Evolutionary conservation across 805 yeast species (phyloP).

Genomic region (Wickerhamomyces chaumierensis): DNA sequence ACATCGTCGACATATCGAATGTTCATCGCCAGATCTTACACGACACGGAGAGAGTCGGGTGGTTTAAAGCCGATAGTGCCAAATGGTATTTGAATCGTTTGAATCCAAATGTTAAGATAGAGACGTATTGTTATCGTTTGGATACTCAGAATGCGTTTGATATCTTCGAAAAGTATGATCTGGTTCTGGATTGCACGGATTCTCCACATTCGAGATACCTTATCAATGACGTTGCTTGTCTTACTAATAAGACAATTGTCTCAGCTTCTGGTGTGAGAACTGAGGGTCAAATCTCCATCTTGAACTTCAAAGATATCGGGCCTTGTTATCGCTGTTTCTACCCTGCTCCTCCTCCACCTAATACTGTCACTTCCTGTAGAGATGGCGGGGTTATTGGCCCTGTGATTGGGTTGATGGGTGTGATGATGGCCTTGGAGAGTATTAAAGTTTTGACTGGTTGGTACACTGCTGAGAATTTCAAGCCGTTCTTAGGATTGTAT

Average conservation of each 20-base stretch:
- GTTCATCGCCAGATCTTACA: constrained; percentile 87
- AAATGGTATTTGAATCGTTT: constrained; percentile 34
- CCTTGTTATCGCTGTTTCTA: constrained; percentile 95
- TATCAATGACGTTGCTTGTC: constrained; percentile 73
- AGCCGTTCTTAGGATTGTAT: constrained; percentile 60
- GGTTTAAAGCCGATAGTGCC: constrained; percentile 75
- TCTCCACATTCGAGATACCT: constrained; percentile 81
- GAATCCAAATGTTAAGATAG: constrained; percentile 58
- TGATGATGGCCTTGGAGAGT: constrained; percentile 80
- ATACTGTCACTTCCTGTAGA: constrained; percentile 70
- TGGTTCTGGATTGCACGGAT: constrained; percentile 89
- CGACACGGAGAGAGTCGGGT: constrained; percentile 52
- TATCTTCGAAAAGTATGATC: constrained; percentile 54
- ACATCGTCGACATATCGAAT: constrained; percentile 73
- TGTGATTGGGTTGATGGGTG: constrained; percentile 87
- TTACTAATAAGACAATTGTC: constrained; percentile 57
- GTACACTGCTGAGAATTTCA: constrained; percentile 40
- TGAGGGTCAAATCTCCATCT: constrained; percentile 80
- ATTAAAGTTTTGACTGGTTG: constrained; percentile 57
- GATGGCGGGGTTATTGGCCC: constrained; percentile 96
- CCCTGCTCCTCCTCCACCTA: constrained; percentile 84
- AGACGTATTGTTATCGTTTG: constrained; percentile 41
- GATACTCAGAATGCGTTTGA: constrained; percentile 47
- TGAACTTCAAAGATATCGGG: constrained; percentile 54
- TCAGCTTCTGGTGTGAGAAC: constrained; percentile 88